Evolutionary conservation across 1,284 basidiomycete species (phyloP).

Genomic region (Melampsora abietis-canadensis): DNA sequence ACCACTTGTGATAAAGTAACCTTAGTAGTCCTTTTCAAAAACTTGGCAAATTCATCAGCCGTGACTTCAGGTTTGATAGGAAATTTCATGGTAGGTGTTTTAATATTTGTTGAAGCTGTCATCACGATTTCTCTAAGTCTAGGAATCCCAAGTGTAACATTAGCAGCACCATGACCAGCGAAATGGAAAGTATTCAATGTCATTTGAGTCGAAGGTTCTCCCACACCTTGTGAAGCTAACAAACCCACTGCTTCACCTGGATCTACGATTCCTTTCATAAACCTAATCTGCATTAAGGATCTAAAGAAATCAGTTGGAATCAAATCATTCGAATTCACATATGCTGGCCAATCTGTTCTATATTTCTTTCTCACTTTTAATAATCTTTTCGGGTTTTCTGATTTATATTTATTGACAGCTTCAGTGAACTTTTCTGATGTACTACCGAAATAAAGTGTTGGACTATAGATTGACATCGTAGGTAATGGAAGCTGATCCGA

Average conservation of each 20-base stretch:
- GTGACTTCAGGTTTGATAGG: slow-evolving; percentile 63
- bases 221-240: slow-evolving; percentile 95
- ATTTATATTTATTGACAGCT: slow-evolving; percentile 75
- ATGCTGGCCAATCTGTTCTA: slow-evolving; percentile 51
- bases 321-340: slow-evolving; percentile 59
- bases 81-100: slow-evolving; percentile 98
- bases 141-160: slow-evolving; percentile 98
- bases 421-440: slow-evolving; percentile 90
- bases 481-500: slow-evolving; percentile 65
- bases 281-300: slow-evolving; percentile 79
- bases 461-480: slow-evolving; percentile 71
- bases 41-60: slow-evolving; percentile 65
- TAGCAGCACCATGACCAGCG: slow-evolving; percentile 96
- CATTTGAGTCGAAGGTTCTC: slow-evolving; percentile 99
- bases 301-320: slow-evolving; percentile 65
- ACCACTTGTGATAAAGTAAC: slow-evolving; percentile 85
- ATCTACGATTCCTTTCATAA: slow-evolving; percentile 88
- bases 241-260: slow-evolving; percentile 97
- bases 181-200: slow-evolving; percentile 99
- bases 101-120: slow-evolving; percentile 94
- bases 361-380: slow-evolving; percentile 63
- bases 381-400: slow-evolving; percentile 71
- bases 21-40: slow-evolving; percentile 86
- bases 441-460: slow-evolving; percentile 76
- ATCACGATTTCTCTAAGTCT: slow-evolving; percentile 98